A percentile compares a stretch with the other conserved stretches of the same genome.
These are phyloP conservation scores for Cercophora newfieldiana DNA, from an alignment of 495 filamentous ascomycete genomes.

Conservation along the genomic window DNA sequence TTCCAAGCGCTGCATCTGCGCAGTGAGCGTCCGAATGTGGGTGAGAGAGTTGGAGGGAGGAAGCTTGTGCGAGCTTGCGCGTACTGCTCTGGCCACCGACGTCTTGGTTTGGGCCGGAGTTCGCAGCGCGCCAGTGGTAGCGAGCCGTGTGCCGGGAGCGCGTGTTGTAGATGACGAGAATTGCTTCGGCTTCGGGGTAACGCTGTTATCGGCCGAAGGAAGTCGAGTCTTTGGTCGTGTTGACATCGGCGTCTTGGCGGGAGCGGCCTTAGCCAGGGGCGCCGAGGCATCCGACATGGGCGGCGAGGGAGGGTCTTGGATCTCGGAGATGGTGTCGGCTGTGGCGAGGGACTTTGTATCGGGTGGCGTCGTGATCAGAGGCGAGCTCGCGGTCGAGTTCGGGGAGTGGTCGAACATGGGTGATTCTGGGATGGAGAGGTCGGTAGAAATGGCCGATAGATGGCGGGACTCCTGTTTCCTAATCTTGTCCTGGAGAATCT, in stretches of 20 bases:
- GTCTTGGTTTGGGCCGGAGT: constrained; percentile 33
- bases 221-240: constrained; percentile 45
- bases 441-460: constrained; percentile 52
- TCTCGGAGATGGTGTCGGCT: constrained; percentile 42
- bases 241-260: constrained; percentile 28
- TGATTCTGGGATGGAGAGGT: constrained; percentile 54
- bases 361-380: constrained; percentile 70
- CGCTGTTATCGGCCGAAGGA: constrained; percentile 50
- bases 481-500: constrained; percentile 91
- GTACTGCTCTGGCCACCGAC: constrained; percentile 24
- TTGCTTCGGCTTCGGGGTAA: constrained; percentile 50
- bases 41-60: constrained; percentile 84
- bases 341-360: constrained; percentile 59
- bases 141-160: constrained; percentile 34
- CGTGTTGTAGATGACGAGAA: constrained; percentile 33
- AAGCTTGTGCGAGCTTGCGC: constrained; percentile 48
- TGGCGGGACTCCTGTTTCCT: constrained; percentile 59
- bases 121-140: constrained; percentile 32
- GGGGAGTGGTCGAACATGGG: constrained; percentile 58
- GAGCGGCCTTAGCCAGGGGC: constrained; percentile 25
- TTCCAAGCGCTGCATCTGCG: constrained; percentile 95
- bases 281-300: constrained; percentile 76
- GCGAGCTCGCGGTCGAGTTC: constrained; percentile 66
- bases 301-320: constrained; percentile 57
- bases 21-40: constrained; percentile 89